These are phyloP conservation scores for Cladophialophora chaetospira DNA, from an alignment of 2,329 filamentous ascomycete genomes.

Conservation along the genomic window DNA sequence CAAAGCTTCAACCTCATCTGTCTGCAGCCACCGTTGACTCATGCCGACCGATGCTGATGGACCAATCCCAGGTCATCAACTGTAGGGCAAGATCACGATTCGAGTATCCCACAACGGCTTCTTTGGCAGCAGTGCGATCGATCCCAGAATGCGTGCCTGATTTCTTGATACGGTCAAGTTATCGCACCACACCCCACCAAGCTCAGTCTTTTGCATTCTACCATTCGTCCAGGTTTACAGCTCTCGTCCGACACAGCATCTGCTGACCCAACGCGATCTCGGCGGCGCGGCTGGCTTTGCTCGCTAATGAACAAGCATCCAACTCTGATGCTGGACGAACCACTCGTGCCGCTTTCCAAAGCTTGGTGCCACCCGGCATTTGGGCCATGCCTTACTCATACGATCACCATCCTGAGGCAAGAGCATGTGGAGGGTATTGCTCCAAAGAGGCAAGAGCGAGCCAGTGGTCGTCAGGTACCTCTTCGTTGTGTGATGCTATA, in stretches of 20 bases:
- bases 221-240: conserved; percentile 1
- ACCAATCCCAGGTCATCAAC: neutral
- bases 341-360: neutral
- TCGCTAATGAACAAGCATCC: too few relatives aligned
- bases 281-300: too few relatives aligned
- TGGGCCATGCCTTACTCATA: conserved; percentile 7
- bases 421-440: neutral
- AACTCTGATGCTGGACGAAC: neutral
- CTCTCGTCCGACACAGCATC: neutral
- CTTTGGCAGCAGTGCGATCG: neutral
- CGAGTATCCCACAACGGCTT: neutral
- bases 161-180: conserved; percentile 9
- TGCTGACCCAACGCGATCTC: neutral
- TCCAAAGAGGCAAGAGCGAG: neutral
- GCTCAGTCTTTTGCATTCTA: neutral
- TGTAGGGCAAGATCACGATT: neutral
- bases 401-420: neutral
- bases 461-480: neutral
- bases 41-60: neutral
- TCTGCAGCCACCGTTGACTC: neutral
- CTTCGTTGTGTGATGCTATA: neutral
- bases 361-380: neutral
- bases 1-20: neutral
- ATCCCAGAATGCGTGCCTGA: conserved; percentile 10
- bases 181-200: neutral